A percentile compares a stretch with the other conserved stretches of the same genome.
phyloP scores from a whole-genome alignment of 1,284 basidiomycete species.

The Sphagnurus paluster region DNA sequence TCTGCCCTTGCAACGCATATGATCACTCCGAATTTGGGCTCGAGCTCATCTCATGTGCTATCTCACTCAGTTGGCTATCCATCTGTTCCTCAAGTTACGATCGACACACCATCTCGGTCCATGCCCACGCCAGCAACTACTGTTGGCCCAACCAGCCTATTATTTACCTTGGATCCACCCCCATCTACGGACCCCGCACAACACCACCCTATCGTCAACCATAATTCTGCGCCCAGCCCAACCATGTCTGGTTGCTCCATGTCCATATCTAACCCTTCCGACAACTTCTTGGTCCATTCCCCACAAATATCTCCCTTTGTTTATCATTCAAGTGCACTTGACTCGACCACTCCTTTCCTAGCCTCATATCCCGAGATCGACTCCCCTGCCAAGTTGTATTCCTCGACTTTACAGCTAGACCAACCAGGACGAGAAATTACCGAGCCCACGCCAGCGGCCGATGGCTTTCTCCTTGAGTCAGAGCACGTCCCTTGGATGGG shows the following conservation, averaged over 20 bases:
- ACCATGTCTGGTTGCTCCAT: too few species aligned
- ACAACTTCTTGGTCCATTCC: not conserved
- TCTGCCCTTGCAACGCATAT: too few species aligned
- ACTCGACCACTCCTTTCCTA: slow-evolving; percentile 1
- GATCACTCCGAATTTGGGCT: too few species aligned
- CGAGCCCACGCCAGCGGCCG: too few species aligned
- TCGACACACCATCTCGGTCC: too few species aligned
- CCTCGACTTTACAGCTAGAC: too few species aligned
- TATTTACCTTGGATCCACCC: not conserved
- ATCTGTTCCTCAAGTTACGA: too few species aligned
- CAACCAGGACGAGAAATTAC: too few species aligned
- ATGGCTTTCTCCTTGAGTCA: not conserved
- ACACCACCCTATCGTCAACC: not conserved
- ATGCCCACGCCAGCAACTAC: too few species aligned
- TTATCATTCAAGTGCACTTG: not conserved
- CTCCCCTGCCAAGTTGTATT: too few species aligned
- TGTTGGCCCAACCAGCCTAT: not conserved
- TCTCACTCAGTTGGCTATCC: too few species aligned
- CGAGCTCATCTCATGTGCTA: too few species aligned
- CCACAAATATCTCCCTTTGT: slow-evolving; percentile 1
- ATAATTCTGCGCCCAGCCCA: not conserved
- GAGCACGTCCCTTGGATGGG: not conserved
- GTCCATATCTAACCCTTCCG: not conserved
- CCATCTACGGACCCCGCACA: not conserved
- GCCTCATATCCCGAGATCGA: not conserved